Percentiles rank a stretch among this genome's conserved stretches.
Conservation (phyloP, 257 asterid genomes). For the Catharanthus roseus region DNA sequence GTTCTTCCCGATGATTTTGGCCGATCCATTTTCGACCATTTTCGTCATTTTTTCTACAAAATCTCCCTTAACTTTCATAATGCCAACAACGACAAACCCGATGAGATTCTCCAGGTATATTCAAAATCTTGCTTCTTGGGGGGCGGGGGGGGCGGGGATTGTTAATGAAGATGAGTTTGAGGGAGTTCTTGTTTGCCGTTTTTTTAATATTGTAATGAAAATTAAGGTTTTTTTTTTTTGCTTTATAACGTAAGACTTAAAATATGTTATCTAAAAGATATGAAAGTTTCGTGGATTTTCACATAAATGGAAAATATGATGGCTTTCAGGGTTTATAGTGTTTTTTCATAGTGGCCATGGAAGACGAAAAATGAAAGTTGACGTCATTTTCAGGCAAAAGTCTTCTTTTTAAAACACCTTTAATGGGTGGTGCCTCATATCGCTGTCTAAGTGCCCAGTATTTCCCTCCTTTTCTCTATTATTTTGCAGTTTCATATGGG, state of each 20-base stretch:
- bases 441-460: neutral
- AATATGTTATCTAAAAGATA: neutral
- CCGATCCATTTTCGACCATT: slow-evolving; percentile 48
- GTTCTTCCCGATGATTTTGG: slow-evolving; percentile 33
- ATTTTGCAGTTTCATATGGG: slow-evolving; percentile 3
- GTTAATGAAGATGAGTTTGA: neutral
- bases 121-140: neutral
- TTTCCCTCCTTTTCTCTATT: neutral
- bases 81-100: slow-evolving; percentile 16
- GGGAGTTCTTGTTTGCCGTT: neutral
- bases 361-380: neutral
- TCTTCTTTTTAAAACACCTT: neutral
- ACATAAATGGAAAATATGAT: neutral
- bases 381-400: slow-evolving; percentile 11
- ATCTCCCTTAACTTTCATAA: slow-evolving; percentile 14
- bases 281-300: neutral
- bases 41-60: slow-evolving; percentile 27
- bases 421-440: neutral
- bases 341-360: slow-evolving; percentile 3
- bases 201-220: too few relatives aligned
- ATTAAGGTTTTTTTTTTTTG: neutral
- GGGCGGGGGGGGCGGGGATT: too few relatives aligned
- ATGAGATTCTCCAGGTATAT: slow-evolving; percentile 47
- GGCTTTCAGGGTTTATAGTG: slow-evolving; percentile 1
- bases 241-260: neutral